Conservation (phyloP, 768 basidiomycete species). For the Boletus barrowsii region DNA sequence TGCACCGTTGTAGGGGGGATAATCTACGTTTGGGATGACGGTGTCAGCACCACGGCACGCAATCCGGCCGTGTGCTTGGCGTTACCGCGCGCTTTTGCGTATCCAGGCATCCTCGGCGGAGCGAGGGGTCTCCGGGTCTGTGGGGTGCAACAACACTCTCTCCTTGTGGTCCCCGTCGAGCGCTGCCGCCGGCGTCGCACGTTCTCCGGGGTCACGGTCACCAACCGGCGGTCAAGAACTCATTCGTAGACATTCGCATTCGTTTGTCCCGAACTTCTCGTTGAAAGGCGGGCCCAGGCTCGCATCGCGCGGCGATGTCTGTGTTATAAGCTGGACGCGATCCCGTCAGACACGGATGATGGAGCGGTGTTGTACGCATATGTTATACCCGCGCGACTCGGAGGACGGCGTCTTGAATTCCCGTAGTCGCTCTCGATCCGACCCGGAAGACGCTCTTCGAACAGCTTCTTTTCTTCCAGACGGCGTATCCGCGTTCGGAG, state of each 20-base stretch:
- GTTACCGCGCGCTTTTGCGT: too few relatives aligned
- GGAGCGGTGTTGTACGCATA: background rate
- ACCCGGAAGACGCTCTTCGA: conserved; percentile 9
- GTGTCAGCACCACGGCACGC: too few relatives aligned
- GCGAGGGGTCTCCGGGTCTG: too few relatives aligned
- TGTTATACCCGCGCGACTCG: background rate
- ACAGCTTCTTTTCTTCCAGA: background rate
- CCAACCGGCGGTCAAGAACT: conserved; percentile 2
- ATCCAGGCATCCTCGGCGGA: too few relatives aligned
- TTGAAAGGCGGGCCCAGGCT: conserved; percentile 1
- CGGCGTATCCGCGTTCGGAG: conserved; percentile 13
- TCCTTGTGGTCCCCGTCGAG: too few relatives aligned
- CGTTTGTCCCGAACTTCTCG: conserved; percentile 7
- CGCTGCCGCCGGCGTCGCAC: background rate
- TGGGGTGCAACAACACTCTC: too few relatives aligned
- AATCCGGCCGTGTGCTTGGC: too few relatives aligned
- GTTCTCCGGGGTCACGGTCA: background rate
- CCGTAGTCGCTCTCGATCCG: background rate
- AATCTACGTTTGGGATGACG: too few relatives aligned
- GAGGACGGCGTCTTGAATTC: background rate
- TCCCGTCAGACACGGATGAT: background rate
- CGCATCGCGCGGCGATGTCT: conserved; percentile 7
- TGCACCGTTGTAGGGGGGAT: too few relatives aligned
- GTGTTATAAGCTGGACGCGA: background rate
- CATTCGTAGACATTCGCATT: background rate